These are phyloP conservation scores for Aspergillus udagawae DNA, from an alignment of 2,329 filamentous ascomycete species.

Conservation along the genomic window DNA sequence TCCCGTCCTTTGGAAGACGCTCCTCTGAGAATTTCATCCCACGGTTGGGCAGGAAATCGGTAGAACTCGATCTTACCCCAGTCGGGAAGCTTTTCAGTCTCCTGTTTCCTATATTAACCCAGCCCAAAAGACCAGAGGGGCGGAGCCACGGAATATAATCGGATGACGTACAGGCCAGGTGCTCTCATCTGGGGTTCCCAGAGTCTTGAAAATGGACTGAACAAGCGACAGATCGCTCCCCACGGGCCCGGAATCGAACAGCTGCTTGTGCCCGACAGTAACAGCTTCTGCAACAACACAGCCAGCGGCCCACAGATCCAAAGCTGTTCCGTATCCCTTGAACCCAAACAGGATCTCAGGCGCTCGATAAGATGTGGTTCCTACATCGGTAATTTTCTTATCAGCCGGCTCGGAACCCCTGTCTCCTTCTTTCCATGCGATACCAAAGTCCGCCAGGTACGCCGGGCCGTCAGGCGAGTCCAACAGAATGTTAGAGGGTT, in stretches of 20 bases:
- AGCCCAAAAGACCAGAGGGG: neutral
- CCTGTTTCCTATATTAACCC: conserved; percentile 21
- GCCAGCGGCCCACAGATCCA: conserved; percentile 90
- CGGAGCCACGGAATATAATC: neutral
- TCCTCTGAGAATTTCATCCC: conserved; percentile 66
- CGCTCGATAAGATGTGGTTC: conserved; percentile 84
- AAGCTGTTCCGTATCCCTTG: conserved; percentile 62
- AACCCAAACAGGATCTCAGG: conserved; percentile 89
- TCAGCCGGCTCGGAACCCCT: conserved; percentile 58
- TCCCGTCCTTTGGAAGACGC: conserved; percentile 57
- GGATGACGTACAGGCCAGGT: conserved; percentile 67
- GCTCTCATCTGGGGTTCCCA: conserved; percentile 78
- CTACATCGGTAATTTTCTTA: conserved; percentile 84
- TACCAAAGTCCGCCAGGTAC: conserved; percentile 86
- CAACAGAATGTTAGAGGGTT: conserved; percentile 84
- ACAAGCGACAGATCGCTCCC: conserved; percentile 91
- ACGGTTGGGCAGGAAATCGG: conserved; percentile 63
- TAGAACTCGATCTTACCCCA: conserved; percentile 84
- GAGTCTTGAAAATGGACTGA: conserved; percentile 82
- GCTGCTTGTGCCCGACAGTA: conserved; percentile 51
- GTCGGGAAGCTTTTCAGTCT: conserved; percentile 61
- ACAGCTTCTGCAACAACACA: conserved; percentile 76
- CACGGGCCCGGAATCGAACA: conserved; percentile 85
- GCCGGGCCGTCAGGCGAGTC: conserved; percentile 64
- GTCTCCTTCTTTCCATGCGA: conserved; percentile 69